Base-by-base conservation (phyloP, 345 rosid genomes). In the Euphorbia peplus region DNA sequence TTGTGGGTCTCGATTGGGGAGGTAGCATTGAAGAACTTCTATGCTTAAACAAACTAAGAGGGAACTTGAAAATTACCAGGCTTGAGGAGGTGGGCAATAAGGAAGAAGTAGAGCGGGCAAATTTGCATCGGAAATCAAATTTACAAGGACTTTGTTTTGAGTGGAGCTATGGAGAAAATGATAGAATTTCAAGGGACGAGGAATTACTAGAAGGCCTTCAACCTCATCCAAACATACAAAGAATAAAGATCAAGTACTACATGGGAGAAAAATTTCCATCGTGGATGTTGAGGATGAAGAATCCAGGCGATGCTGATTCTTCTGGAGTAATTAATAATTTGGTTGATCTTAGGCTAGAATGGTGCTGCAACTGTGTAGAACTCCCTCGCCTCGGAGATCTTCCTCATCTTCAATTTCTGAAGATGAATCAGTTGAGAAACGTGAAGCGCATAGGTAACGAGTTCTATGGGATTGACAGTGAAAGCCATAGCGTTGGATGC, bases 381-480 rank as follows among this genome's bases (percentile, higher is more conserved):
- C 22, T 77, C 44, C 77, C 77, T 11, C n/a, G 11, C 12, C 60
- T 73, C 47, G 81, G 81, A 52, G 64, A 58, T 25, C 68, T 73
- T 15, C 70, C 60, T 35, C 8, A 24, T 55, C 65, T 65, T 15
- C 32, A 46, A 47, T 0, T 3, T 50, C 78, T 78, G 8, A 51
- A 69, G 41, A 8, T 24, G 32, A 29, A 28, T 19, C 42, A 18
- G 8, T 8, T 70, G 48, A 26, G 32, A 39, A 25, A 39, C 3
- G 26, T 71, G 14, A 48, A 18, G 15, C 19, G 57, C 26, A 61
- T 68, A 22, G 71, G 46, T 5, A 52, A n/a, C 0, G 59, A 50
- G 46, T 65, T 32, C 14, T 65, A 65, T 19, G 7, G 51, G 0
- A 14, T 14, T 2, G 75, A 18, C 18, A 3, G 11, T 56, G 15